These are phyloP conservation scores for Beauveria pseudobassiana DNA, from an alignment of 2,329 filamentous ascomycete genomes.

Conservation along the genomic window DNA sequence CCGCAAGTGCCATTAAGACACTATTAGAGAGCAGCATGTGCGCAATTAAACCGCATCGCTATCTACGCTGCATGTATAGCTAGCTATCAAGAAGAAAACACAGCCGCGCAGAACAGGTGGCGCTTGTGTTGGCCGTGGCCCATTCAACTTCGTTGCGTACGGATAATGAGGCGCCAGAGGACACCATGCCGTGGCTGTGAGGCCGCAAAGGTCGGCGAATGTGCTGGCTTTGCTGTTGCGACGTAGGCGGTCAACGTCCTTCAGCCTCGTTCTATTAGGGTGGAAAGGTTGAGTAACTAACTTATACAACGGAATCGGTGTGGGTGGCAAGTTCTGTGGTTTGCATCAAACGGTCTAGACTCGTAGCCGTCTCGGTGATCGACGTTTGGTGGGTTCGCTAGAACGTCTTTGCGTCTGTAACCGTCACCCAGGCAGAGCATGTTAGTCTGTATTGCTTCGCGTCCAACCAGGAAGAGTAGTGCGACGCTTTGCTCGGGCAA, in stretches of 20 bases:
- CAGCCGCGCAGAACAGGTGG: neutral
- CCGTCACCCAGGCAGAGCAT: neutral
- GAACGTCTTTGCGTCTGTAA: neutral
- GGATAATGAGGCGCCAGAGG: neutral
- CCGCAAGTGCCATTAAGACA: neutral
- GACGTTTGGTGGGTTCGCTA: neutral
- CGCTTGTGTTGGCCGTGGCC: neutral
- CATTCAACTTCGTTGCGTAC: neutral
- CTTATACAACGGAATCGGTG: neutral
- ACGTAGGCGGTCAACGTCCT: neutral
- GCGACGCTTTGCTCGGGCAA: no score
- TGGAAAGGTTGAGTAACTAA: neutral
- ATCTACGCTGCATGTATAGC: neutral
- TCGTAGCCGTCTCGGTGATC: neutral
- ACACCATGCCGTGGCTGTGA: neutral
- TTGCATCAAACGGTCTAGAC: neutral
- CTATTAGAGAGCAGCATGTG: neutral
- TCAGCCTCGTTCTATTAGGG: neutral
- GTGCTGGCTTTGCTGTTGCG: neutral
- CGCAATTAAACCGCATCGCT: neutral
- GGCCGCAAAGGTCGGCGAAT: neutral
- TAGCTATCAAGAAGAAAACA: neutral
- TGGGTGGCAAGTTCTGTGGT: neutral
- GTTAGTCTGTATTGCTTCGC: neutral
- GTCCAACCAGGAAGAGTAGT: no score